These are phyloP conservation scores for Pisolithus tinctorius DNA, from an alignment of 768 basidiomycete species.

Conservation along the genomic window DNA sequence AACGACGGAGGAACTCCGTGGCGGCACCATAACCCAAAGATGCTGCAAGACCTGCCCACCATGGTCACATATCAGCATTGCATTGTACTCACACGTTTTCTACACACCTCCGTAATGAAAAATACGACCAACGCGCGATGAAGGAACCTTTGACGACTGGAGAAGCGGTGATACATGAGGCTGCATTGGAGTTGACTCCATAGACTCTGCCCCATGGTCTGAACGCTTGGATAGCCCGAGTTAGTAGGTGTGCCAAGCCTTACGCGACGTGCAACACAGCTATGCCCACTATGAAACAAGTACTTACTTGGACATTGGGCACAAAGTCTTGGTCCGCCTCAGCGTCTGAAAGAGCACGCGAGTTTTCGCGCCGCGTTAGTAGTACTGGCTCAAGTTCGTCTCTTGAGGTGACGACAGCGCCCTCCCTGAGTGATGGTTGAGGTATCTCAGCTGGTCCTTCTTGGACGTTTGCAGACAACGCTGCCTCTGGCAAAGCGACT, in stretches of 20 bases:
- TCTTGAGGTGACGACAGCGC: no score
- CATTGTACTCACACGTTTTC: not conserved
- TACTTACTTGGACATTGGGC: constrained; percentile 6
- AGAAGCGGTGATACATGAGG: constrained; percentile 34
- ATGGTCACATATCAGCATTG: not conserved
- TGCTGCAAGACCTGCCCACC: constrained; percentile 76
- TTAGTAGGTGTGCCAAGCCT: not conserved
- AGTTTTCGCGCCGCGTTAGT: not conserved
- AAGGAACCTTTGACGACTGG: constrained; percentile 84
- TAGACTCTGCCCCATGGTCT: not conserved
- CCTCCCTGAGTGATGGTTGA: no score
- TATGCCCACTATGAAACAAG: not conserved
- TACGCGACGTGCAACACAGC: constrained; percentile 5
- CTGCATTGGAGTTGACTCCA: not conserved
- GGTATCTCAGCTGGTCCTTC: no score
- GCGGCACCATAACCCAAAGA: constrained; percentile 88
- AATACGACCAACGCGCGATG: constrained; percentile 79
- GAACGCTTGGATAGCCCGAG: not conserved
- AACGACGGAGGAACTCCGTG: constrained; percentile 73
- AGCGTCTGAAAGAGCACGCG: not conserved
- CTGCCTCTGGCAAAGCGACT: not conserved
- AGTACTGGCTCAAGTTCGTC: not conserved
- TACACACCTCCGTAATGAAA: constrained; percentile 88
- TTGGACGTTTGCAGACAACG: not conserved
- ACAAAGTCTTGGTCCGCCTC: not conserved